A percentile compares a stretch with the other conserved stretches of the same genome.
Evolutionary conservation across 2,329 filamentous ascomycete genomes (phyloP).

Genomic region (Penicillium nordicum): DNA sequence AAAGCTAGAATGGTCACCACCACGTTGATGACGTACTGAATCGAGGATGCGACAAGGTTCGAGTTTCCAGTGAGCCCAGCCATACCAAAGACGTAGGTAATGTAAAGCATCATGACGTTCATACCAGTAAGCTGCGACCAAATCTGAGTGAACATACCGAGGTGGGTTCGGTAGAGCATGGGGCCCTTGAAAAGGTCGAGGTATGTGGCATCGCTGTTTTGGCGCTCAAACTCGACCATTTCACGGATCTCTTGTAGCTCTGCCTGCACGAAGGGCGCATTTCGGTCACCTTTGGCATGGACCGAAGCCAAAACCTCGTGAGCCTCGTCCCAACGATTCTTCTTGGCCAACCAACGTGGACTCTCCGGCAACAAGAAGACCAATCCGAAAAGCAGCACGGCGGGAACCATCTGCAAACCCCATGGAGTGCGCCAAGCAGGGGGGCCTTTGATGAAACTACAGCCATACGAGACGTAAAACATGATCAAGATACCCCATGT

Average conservation of each 20-base stretch:
- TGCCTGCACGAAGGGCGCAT: constrained; percentile 61
- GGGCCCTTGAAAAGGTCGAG: constrained; percentile 67
- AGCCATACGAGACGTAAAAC: constrained; percentile 63
- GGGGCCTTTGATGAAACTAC: constrained; percentile 57
- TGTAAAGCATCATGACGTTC: constrained; percentile 74
- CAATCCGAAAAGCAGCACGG: constrained; percentile 55
- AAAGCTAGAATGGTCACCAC: constrained; percentile 73
- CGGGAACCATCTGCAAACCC: constrained; percentile 63
- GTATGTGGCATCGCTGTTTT: constrained; percentile 66
- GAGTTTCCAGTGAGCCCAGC: constrained; percentile 59
- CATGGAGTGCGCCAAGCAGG: constrained; percentile 63
- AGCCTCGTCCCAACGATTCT: constrained; percentile 57
- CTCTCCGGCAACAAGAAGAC: constrained; percentile 54
- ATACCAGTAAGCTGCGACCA: constrained; percentile 74
- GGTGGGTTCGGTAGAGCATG: constrained; percentile 70
- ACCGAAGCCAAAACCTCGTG: constrained; percentile 53
- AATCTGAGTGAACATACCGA: constrained; percentile 70
- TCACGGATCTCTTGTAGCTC: constrained; percentile 73
- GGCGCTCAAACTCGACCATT: constrained; percentile 68
- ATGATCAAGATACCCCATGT: constrained; percentile 69
- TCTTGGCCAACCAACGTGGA: constrained; percentile 61
- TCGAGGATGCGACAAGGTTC: constrained; percentile 64
- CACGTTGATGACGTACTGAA: constrained; percentile 77
- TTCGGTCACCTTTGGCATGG: constrained; percentile 62
- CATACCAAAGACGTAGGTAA: constrained; percentile 65